Base-by-base conservation (phyloP, 2,329 filamentous ascomycete genomes). In the Aspergillus puulaauensis region DNA sequence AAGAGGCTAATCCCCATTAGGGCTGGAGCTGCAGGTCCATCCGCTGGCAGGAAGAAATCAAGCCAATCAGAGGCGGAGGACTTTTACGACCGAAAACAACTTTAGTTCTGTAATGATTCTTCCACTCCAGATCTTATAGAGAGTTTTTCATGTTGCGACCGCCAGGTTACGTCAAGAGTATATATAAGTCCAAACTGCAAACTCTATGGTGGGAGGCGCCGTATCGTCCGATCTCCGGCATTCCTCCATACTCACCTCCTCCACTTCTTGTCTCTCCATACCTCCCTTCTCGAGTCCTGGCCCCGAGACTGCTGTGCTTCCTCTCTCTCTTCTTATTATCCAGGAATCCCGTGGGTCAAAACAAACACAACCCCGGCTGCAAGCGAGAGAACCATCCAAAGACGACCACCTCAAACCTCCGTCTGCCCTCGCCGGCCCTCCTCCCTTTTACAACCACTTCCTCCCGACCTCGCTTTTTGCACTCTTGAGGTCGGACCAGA, bases 261-360 rank as follows among this genome's bases (percentile, higher is more conserved):
- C 39, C 47, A 11, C 52, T 31, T 11, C 46, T 52, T 17, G 21
- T 48, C 44, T 31, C 39, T 37, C 43, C 46, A 51, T 41, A n/a
- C 19, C 51, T 56, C 41, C 45, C 51, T 35, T 56, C 24, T 45
- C 35, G 37, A 33, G 31, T 50, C 50, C 46, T 31, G 27, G 27
- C 27, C 27, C 27, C 27, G 9, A 31, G 27, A 31, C 27, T 31
- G 9, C 27, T 31, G 27, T 31, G 27, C 27, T 9, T 31, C 9
- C 27, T 31, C 27, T 31, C 27, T 31, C 19, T 46, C 31, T 27
- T 15, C 9, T 24, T 9, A 49, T 31, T 49, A 47, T 46, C 33
- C 33, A 27, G 54, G 35, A 61, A 47, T 58, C 57, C 60, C 63
- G 68, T 68, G 68, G 66, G 65, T 69, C 72, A 71, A 70, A 73